Evolutionary conservation across 2,329 filamentous ascomycete species (phyloP), one percentile per base, ranked within the genome.

Genomic region (Alternaria consortialis): DNA sequence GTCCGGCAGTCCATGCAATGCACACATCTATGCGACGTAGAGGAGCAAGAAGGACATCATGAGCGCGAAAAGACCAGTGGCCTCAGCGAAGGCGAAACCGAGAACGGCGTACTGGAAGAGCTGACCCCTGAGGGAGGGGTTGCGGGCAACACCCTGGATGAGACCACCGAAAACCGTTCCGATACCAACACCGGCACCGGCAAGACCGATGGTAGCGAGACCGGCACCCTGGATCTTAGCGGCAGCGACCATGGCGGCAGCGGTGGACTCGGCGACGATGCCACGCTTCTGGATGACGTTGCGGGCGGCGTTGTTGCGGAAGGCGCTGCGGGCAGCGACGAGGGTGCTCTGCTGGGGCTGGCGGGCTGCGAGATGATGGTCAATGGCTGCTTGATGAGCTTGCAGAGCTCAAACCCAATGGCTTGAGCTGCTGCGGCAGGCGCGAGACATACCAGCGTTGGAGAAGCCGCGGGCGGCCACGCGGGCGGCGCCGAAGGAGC

Each of bases 61-160:
- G 74, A 85, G 81, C 67, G 84, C 83, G 80, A 86, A 85, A 63
- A 86, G 81, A 78, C 90, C 91, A 77, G 92, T 93, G 85, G 92
- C 92, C 84, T 95, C 92, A 84, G 94, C 92, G 90, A 95, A 95
- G 81, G 92, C 92, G 86, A 95, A 95, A 86, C 92, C 92, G 81
- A 95, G 86, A 91, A 95, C 94, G 88, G 92, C 92, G 86, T 95
- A 94, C 75, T 91, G 92, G 91, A 95, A 97, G 80, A 97, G 92
- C 89, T 96, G 93, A 82, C 92, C 92, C 86, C 92, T 91, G 86
- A 96, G 91, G 80, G 91, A 91, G 80, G 92, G 92, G 91, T 97
- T 97, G 86, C 92, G 92, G 86, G 92, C 91, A 82, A 95, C 92
- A 85, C 89, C 89, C 84, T 91, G 90, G 80, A 96, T 87, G 81